Conservation (phyloP, 805 yeast species). For the Kluyveromyces wickerhamii region DNA sequence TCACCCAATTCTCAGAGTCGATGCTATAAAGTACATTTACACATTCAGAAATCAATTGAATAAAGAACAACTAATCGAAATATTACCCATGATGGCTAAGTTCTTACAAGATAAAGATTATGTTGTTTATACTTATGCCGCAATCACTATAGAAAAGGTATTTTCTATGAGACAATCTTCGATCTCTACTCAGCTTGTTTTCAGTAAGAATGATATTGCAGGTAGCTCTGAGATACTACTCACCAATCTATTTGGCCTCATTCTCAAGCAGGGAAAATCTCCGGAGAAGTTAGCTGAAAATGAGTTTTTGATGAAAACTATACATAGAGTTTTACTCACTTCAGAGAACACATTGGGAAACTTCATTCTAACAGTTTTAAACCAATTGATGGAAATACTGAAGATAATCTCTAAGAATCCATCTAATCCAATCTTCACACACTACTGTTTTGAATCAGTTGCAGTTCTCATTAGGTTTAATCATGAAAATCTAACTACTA, state of each 20-base stretch:
- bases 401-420: constrained; percentile 77
- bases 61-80: constrained; percentile 69
- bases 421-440: constrained; percentile 89
- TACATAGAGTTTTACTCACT: constrained; percentile 73
- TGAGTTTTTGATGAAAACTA: constrained; percentile 83
- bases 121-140: constrained; percentile 88
- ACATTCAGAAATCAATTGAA: constrained; percentile 89
- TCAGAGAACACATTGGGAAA: constrained; percentile 56
- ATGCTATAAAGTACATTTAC: constrained; percentile 85
- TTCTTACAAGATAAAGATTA: constrained; percentile 61
- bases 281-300: constrained; percentile 94
- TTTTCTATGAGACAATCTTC: constrained; percentile 58
- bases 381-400: constrained; percentile 63
- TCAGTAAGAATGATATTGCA: constrained; percentile 64
- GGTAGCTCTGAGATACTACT: constrained; percentile 55
- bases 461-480: constrained; percentile 61
- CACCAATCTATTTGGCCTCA: constrained; percentile 56
- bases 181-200: constrained; percentile 48
- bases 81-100: constrained; percentile 68
- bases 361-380: constrained; percentile 40
- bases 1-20: constrained; percentile 79
- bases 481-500: constrained; percentile 22
- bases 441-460: constrained; percentile 82
- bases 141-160: constrained; percentile 85
- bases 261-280: constrained; percentile 47